These are phyloP conservation scores for Berkeleyomyces rouxiae DNA, from an alignment of 2,329 filamentous ascomycete species.

Conservation along the genomic window DNA sequence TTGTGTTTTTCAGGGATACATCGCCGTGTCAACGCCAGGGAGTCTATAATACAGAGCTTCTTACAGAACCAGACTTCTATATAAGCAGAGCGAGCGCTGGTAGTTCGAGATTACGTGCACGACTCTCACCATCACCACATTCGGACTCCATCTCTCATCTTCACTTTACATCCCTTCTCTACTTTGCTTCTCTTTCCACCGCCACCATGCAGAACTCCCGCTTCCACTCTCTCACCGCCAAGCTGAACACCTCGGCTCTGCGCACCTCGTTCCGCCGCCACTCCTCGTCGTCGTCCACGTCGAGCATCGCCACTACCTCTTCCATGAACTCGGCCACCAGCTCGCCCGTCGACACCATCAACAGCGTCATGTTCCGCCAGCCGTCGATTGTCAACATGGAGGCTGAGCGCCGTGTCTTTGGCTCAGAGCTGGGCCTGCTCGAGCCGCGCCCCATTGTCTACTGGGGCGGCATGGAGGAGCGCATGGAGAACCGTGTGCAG, in stretches of 20 bases:
- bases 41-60: background rate
- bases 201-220: slow-evolving; percentile 31
- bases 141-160: background rate
- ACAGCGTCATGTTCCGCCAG: slow-evolving; percentile 41
- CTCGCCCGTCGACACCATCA: slow-evolving; percentile 34
- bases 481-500: slow-evolving; percentile 24
- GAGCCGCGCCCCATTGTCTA: slow-evolving; percentile 47
- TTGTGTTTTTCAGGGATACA: slow-evolving; percentile 5
- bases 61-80: background rate
- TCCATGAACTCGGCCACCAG: slow-evolving; percentile 22
- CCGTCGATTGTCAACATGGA: slow-evolving; percentile 40
- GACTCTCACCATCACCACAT: background rate
- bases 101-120: background rate
- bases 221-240: slow-evolving; percentile 33
- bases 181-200: slow-evolving; percentile 7
- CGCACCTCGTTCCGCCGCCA: slow-evolving; percentile 36
- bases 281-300: slow-evolving; percentile 31
- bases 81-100: background rate
- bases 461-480: slow-evolving; percentile 46
- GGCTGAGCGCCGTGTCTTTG: slow-evolving; percentile 37
- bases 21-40: slow-evolving; percentile 4
- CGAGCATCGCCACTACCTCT: slow-evolving; percentile 14
- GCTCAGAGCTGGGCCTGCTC: slow-evolving; percentile 36
- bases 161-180: background rate
- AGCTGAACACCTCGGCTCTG: slow-evolving; percentile 32